These are phyloP conservation scores for Elasticomyces elasticus DNA, from an alignment of 495 filamentous ascomycete species.

Conservation along the genomic window DNA sequence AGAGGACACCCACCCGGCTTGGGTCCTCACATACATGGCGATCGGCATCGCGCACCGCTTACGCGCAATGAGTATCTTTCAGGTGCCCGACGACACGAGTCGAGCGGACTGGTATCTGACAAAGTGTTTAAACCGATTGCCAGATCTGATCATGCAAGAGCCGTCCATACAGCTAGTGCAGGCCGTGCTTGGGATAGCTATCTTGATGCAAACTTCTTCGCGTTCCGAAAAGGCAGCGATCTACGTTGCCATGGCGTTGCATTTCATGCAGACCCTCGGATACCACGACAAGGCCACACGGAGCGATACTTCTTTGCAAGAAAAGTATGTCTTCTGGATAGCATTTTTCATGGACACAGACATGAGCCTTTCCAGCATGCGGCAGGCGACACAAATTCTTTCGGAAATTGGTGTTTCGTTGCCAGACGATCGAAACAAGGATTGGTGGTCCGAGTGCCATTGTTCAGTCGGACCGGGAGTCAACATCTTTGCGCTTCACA, in stretches of 20 bases:
- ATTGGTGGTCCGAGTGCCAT: neutral
- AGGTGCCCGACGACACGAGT: neutral
- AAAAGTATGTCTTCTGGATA: constrained; percentile 6
- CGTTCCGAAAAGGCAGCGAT: neutral
- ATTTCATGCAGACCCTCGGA: neutral
- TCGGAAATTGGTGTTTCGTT: neutral
- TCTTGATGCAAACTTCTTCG: constrained; percentile 2
- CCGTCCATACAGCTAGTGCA: neutral
- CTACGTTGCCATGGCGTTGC: constrained; percentile 1
- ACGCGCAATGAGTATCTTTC: constrained; percentile 2
- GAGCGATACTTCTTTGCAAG: neutral
- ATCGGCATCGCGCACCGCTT: constrained; percentile 2
- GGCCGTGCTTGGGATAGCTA: neutral
- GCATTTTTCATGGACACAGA: constrained; percentile 1
- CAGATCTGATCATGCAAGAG: neutral
- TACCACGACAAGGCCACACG: neutral
- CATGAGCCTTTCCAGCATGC: neutral
- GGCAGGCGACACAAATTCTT: neutral
- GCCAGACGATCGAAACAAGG: neutral
- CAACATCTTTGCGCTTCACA: constrained; percentile 1
- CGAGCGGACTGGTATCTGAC: neutral
- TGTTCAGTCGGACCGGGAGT: neutral
- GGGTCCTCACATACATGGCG: constrained; percentile 1
- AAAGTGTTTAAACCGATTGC: neutral
- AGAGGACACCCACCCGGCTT: neutral